Percentiles rank a stretch among this genome's conserved stretches.
These are phyloP conservation scores for Vaccinium macrocarpon DNA, from an alignment of 148 eudicot genomes.

Conservation along the genomic window DNA sequence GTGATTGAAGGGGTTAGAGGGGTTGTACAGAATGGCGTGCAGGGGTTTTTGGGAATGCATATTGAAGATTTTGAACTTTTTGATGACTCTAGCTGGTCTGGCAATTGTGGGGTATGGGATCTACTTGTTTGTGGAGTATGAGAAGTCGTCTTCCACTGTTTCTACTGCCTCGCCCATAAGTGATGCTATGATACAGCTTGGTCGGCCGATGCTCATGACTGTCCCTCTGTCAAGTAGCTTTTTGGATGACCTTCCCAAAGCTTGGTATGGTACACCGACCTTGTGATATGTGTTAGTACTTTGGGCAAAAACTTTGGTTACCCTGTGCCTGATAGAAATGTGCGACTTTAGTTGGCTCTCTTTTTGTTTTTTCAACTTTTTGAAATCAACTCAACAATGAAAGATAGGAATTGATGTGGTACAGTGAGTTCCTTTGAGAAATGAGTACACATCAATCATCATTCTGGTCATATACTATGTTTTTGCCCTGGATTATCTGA, in stretches of 20 bases:
- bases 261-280: slow-evolving; percentile 56
- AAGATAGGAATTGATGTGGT: background rate
- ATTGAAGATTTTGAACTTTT: slow-evolving; percentile 74
- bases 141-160: slow-evolving; percentile 35
- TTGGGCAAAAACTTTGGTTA: background rate
- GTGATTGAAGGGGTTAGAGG: slow-evolving; percentile 4
- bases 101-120: slow-evolving; percentile 89
- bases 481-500: background rate
- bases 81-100: slow-evolving; percentile 72
- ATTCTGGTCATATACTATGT: background rate
- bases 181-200: slow-evolving; percentile 56
- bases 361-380: too few relatives aligned
- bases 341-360: background rate
- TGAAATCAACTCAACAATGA: background rate
- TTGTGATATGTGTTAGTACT: background rate
- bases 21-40: slow-evolving; percentile 65
- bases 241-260: slow-evolving; percentile 68
- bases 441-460: background rate
- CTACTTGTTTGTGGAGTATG: slow-evolving; percentile 81
- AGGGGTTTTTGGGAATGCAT: slow-evolving; percentile 82
- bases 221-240: slow-evolving; percentile 58
- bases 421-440: background rate
- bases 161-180: slow-evolving; percentile 38
- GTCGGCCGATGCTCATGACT: slow-evolving; percentile 75
- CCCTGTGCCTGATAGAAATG: background rate